These are phyloP conservation scores for Senecio squalidus DNA, from an alignment of 140 eudicot species.

Conservation along the genomic window DNA sequence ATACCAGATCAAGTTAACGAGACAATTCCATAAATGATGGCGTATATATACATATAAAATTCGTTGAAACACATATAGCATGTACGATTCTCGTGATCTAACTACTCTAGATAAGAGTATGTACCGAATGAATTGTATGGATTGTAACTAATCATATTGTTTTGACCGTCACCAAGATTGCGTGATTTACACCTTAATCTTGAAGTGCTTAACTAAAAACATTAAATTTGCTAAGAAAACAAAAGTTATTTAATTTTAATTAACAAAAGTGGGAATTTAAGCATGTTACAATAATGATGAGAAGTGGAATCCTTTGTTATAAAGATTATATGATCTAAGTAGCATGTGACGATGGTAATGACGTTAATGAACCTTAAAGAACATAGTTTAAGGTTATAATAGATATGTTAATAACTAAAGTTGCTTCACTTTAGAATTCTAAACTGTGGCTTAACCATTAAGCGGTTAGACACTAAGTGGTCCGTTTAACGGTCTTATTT, in stretches of 20 bases:
- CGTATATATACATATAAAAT: too few species aligned
- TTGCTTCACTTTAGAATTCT: slow-evolving; percentile 18
- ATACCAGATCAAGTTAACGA: too few species aligned
- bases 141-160: too few species aligned
- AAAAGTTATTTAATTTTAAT: not conserved
- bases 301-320: slow-evolving; percentile 22
- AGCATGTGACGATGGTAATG: slow-evolving; percentile 28
- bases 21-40: too few species aligned
- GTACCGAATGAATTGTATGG: too few species aligned
- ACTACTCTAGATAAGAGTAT: too few species aligned
- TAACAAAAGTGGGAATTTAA: slow-evolving; percentile 17
- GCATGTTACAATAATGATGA: slow-evolving; percentile 30
- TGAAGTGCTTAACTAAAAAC: not conserved
- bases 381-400: slow-evolving; percentile 17
- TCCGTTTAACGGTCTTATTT: not conserved
- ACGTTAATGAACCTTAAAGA: slow-evolving; percentile 19
- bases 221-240: not conserved
- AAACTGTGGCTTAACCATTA: slow-evolving; percentile 8
- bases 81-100: too few species aligned
- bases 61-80: too few species aligned
- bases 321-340: slow-evolving; percentile 11
- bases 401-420: slow-evolving; percentile 16
- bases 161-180: too few species aligned
- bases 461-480: slow-evolving; percentile 9
- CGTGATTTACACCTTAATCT: not conserved